Evolutionary conservation across 805 yeast genomes (phyloP).

Genomic region (Metschnikowia bowlesiae): DNA sequence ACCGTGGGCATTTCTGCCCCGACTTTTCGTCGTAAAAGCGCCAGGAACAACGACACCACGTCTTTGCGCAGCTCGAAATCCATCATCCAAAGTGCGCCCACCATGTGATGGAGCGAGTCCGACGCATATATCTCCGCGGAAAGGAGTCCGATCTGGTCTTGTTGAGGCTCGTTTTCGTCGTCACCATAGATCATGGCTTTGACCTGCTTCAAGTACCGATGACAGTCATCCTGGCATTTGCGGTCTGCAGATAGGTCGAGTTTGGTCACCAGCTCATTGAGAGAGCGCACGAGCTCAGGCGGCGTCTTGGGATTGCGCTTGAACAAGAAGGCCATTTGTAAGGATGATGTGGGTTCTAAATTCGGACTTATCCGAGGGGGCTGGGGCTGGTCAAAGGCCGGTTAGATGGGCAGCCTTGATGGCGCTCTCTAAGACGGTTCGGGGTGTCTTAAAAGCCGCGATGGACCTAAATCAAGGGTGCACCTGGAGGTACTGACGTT

Average conservation of each 20-base stretch:
- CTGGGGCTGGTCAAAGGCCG: no score
- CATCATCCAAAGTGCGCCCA: conserved; percentile 55
- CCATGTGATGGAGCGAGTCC: conserved; percentile 61
- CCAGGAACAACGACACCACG: conserved; percentile 66
- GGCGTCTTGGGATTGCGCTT: conserved; percentile 90
- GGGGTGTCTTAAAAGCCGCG: no score
- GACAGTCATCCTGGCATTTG: conserved; percentile 68
- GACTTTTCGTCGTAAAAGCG: conserved; percentile 71
- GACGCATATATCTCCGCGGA: conserved; percentile 75
- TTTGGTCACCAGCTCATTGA: conserved; percentile 69
- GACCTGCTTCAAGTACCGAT: conserved; percentile 60
- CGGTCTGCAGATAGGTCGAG: conserved; percentile 45
- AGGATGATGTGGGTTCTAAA: not conserved
- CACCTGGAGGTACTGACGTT: no score
- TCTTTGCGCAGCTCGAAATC: conserved; percentile 91
- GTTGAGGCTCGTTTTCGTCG: conserved; percentile 56
- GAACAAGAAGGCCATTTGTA: conserved; percentile 70
- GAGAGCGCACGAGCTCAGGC: conserved; percentile 69
- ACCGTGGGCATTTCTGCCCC: conserved; percentile 81
- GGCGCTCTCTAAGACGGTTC: no score
- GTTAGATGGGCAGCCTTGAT: no score
- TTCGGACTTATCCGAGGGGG: no score
- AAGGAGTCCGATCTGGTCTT: conserved; percentile 69
- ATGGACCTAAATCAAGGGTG: no score
- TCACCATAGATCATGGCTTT: conserved; percentile 67